These are phyloP conservation scores for Neltuma alba DNA, from an alignment of 306 rosid genomes.

Conservation along the genomic window DNA sequence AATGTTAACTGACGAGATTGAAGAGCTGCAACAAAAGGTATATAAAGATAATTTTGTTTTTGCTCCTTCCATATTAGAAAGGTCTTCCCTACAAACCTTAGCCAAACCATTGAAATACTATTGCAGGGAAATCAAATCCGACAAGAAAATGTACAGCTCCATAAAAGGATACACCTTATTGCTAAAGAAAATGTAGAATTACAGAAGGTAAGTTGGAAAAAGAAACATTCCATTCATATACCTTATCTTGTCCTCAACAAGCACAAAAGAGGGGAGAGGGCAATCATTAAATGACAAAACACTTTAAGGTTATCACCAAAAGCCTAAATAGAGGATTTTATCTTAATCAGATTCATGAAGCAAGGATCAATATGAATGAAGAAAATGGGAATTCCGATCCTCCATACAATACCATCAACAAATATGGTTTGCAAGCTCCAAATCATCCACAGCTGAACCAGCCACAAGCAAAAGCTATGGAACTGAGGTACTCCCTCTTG, in stretches of 20 bases:
- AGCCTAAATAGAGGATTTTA: conserved; percentile 19
- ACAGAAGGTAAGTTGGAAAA: conserved; percentile 20
- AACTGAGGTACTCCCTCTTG: no score
- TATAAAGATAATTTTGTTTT: neutral
- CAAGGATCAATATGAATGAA: conserved; percentile 45
- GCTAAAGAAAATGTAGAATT: conserved; percentile 61
- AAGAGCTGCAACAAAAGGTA: conserved; percentile 54
- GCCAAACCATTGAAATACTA: conserved; percentile 24
- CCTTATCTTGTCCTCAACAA: neutral
- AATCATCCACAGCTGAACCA: neutral
- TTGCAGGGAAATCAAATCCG: conserved; percentile 59
- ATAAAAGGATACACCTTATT: conserved; percentile 48
- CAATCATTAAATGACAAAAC: neutral
- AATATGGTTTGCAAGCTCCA: conserved; percentile 37
- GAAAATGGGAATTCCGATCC: conserved; percentile 39
- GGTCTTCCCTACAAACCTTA: conserved; percentile 9
- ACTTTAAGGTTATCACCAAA: neutral
- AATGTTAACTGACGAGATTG: conserved; percentile 53
- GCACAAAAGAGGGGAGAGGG: neutral
- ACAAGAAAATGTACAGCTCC: conserved; percentile 57
- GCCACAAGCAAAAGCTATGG: neutral
- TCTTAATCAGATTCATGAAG: conserved; percentile 53
- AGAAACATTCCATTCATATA: neutral
- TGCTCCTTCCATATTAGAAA: conserved; percentile 4
- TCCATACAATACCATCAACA: conserved; percentile 44